Evolutionary conservation across 306 rosid genomes (phyloP).

Genomic region (Clitoria ternatea): DNA sequence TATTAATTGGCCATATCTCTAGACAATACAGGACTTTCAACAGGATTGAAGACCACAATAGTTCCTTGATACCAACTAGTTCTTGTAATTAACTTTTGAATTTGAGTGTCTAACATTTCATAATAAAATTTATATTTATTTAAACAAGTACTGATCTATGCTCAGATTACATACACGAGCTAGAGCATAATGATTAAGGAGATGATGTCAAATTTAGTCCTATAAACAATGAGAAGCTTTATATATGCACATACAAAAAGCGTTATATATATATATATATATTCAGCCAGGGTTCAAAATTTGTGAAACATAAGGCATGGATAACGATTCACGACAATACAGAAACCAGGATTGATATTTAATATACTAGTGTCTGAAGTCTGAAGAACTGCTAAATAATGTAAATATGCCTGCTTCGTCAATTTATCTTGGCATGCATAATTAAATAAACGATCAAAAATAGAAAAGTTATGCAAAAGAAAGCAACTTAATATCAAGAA

Average conservation of each 20-base stretch:
- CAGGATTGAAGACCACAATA: slow-evolving; percentile 7
- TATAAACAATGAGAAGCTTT: slow-evolving; percentile 7
- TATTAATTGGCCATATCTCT: too few species aligned
- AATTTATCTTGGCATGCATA: neutral
- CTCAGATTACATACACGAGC: slow-evolving; percentile 4
- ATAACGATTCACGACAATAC: neutral
- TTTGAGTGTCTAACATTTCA: neutral
- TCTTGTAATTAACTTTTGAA: slow-evolving; percentile 1
- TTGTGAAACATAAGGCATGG: neutral
- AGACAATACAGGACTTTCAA: too few species aligned
- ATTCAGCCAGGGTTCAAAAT: neutral
- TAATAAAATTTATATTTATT: slow-evolving; percentile 1
- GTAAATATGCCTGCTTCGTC: neutral
- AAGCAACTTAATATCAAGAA: slow-evolving; percentile 16
- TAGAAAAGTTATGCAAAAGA: slow-evolving; percentile 5
- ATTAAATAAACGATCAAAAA: neutral
- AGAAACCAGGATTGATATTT: neutral
- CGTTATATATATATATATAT: neutral
- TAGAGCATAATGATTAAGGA: neutral
- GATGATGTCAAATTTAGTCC: slow-evolving; percentile 8
- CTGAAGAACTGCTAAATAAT: slow-evolving; percentile 22
- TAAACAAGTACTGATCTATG: neutral
- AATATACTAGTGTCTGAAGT: neutral
- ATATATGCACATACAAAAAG: neutral
- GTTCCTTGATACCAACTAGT: neutral